Percentiles rank a stretch among this genome's conserved stretches.
Conservation (phyloP, 345 rosid species). For the Linum usitatissimum region DNA sequence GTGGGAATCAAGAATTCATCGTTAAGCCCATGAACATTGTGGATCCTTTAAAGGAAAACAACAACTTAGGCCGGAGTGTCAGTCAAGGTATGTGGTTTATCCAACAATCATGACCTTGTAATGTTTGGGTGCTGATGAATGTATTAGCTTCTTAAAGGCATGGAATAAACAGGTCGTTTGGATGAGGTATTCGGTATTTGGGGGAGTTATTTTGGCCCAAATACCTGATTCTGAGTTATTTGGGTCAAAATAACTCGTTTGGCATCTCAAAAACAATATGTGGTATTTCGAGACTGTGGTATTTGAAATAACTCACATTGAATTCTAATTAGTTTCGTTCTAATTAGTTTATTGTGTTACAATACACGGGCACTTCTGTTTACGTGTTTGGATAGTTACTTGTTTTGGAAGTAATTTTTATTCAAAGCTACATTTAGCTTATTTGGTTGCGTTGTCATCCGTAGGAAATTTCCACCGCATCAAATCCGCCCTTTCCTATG, state of each 20-base stretch:
- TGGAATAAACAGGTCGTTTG: no score
- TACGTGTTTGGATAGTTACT: background rate
- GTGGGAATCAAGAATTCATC: background rate
- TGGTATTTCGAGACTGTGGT: no score
- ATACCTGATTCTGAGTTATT: no score
- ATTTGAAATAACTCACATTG: no score
- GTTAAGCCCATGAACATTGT: slow-evolving; percentile 4
- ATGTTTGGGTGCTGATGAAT: background rate
- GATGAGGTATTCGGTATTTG: no score
- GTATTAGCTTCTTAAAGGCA: background rate
- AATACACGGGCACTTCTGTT: background rate
- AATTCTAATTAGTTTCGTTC: background rate
- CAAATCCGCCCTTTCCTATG: slow-evolving; percentile 49
- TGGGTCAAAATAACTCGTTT: no score
- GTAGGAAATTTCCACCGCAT: slow-evolving; percentile 66
- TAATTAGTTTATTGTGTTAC: background rate
- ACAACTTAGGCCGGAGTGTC: slow-evolving; percentile 9
- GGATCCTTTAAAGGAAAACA: slow-evolving; percentile 5
- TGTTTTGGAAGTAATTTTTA: background rate
- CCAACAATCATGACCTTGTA: background rate
- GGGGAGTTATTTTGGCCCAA: no score
- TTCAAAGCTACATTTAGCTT: background rate
- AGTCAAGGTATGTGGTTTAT: background rate
- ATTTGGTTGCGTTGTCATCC: background rate
- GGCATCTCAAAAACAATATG: no score